These are phyloP conservation scores for Hypoxylon sp. DNA, from an alignment of 2,329 filamentous ascomycete genomes.

Conservation along the genomic window DNA sequence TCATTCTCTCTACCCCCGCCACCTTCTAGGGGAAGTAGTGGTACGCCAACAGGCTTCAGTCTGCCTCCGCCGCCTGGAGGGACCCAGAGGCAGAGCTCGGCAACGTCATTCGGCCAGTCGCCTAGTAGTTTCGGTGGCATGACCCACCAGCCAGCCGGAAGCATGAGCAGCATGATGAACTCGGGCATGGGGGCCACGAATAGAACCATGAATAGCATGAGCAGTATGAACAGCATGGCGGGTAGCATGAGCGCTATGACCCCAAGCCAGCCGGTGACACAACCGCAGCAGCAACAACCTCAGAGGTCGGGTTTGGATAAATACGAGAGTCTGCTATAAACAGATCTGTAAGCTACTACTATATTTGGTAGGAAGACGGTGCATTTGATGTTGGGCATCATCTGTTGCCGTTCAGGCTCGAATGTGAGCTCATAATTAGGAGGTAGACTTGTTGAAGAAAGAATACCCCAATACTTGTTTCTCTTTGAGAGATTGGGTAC, in stretches of 20 bases:
- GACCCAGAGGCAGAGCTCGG: constrained; percentile 47
- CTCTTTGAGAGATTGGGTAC: constrained; percentile 7
- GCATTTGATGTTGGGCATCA: constrained; percentile 1
- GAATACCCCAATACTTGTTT: constrained; percentile 23
- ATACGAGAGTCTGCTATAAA: constrained; percentile 71
- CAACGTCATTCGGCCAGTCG: constrained; percentile 47
- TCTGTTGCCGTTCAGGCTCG: constrained; percentile 6
- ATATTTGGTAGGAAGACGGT: neutral
- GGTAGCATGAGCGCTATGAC: constrained; percentile 44
- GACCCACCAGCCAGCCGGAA: constrained; percentile 39
- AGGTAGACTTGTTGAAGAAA: constrained; percentile 9
- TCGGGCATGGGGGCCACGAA: constrained; percentile 39
- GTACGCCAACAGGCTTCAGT: constrained; percentile 58
- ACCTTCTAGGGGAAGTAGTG: constrained; percentile 53
- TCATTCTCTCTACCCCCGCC: constrained; percentile 72
- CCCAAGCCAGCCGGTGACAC: constrained; percentile 23
- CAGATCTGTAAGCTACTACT: neutral
- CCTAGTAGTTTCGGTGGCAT: constrained; percentile 35
- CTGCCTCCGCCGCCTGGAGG: constrained; percentile 60
- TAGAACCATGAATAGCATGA: constrained; percentile 48
- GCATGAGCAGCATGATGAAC: constrained; percentile 44
- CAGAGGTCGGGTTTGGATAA: constrained; percentile 70
- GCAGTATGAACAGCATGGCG: constrained; percentile 44
- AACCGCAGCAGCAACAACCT: constrained; percentile 51
- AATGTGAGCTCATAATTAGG: constrained; percentile 17